phyloP scores from a whole-genome alignment of 176 grass and related monocot species.

The Microstegium vimineum region DNA sequence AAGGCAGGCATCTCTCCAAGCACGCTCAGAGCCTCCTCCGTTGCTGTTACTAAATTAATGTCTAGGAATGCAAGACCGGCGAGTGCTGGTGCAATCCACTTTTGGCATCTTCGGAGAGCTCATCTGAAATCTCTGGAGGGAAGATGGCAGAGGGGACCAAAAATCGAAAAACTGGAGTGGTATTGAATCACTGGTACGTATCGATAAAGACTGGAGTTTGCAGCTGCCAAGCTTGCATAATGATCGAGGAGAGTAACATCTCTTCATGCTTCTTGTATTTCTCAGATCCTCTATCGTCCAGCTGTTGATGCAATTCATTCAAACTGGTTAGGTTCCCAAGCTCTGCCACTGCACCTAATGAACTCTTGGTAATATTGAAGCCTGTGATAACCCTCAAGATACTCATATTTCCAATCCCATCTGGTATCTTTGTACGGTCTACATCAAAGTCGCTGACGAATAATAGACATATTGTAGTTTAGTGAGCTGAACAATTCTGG shows the following conservation, averaged over 20 bases:
- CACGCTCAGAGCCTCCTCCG: not conserved
- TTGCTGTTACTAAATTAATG: not conserved
- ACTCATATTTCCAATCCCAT: not conserved
- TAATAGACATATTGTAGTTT: not conserved
- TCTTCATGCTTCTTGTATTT: not conserved
- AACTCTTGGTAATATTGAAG: not conserved
- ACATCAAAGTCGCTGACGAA: too few relatives aligned
- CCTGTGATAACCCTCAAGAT: not conserved
- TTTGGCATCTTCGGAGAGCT: not conserved
- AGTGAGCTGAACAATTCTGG: not conserved
- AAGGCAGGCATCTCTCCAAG: not conserved
- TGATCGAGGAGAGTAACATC: not conserved
- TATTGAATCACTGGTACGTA: fast-evolving
- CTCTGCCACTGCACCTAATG: not conserved
- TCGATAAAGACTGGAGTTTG: not conserved
- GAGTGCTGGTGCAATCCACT: not conserved
- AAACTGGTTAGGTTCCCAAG: not conserved
- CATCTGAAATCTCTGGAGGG: not conserved
- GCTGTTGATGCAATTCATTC: not conserved
- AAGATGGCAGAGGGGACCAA: conserved; percentile 10
- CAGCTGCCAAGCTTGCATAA: not conserved
- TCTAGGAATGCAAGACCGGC: not conserved
- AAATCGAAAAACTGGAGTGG: not conserved
- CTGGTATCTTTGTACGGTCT: not conserved
- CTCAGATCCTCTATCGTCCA: not conserved